A percentile compares a stretch with the other conserved stretches of the same genome.
These are phyloP conservation scores for Hanseniaspora occidentalis DNA, from an alignment of 805 yeast species.

Conservation along the genomic window DNA sequence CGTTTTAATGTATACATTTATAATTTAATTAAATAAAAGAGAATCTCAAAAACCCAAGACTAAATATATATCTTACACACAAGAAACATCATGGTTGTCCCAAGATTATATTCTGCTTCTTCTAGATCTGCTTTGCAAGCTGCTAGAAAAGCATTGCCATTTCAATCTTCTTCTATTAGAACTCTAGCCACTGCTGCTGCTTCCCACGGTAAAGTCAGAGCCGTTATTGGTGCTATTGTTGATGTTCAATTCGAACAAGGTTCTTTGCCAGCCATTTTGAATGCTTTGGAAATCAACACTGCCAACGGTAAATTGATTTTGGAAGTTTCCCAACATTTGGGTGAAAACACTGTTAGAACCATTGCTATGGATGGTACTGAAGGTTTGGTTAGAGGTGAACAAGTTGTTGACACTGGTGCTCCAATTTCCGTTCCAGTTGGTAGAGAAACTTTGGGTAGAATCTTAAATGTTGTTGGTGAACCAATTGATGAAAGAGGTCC, in stretches of 20 bases:
- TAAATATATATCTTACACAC: constrained; percentile 3
- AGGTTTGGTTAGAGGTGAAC: constrained; percentile 97
- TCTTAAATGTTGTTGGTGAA: constrained; percentile 96
- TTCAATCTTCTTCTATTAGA: constrained; percentile 22
- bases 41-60: background rate
- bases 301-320: constrained; percentile 73
- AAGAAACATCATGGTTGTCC: constrained; percentile 30
- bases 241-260: constrained; percentile 98
- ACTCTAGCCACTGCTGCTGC: constrained; percentile 34
- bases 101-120: constrained; percentile 48
- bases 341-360: constrained; percentile 99
- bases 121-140: constrained; percentile 84
- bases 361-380: constrained; percentile 99
- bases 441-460: constrained; percentile 97
- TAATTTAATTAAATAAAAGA: background rate
- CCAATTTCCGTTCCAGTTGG: constrained; percentile 99
- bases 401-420: constrained; percentile 89
- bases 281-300: constrained; percentile 84
- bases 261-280: constrained; percentile 91
- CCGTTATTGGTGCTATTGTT: constrained; percentile 98
- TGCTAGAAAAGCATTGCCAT: constrained; percentile 68
- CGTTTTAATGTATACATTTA: background rate
- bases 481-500: constrained; percentile 99
- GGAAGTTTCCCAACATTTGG: constrained; percentile 99
- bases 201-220: constrained; percentile 78